phyloP scores from a whole-genome alignment of 805 yeast genomes.

The Suhomyces prunicola region DNA sequence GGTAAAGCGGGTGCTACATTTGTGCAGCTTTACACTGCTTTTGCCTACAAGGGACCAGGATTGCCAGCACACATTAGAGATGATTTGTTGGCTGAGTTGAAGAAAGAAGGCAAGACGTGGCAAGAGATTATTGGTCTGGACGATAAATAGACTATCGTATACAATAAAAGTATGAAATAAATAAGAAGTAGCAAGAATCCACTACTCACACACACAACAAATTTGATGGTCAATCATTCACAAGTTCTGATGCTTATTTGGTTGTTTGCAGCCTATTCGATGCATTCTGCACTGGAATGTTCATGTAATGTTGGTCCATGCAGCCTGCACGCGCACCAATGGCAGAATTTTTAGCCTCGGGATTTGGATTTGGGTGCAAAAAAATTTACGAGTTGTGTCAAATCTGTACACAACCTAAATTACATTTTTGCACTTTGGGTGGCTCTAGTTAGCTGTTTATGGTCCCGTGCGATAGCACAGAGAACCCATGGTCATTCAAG shows the following conservation, averaged over 20 bases:
- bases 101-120: conserved; percentile 82
- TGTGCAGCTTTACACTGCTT: conserved; percentile 82
- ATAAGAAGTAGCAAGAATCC: too few relatives aligned
- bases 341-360: not conserved
- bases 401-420: not conserved
- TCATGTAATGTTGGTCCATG: not conserved
- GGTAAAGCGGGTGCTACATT: conserved; percentile 93
- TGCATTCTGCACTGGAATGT: not conserved
- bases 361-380: not conserved
- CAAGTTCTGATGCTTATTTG: too few relatives aligned
- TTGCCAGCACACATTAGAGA: conserved; percentile 48
- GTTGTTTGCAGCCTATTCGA: not conserved
- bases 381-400: not conserved
- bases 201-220: too few relatives aligned
- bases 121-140: conserved; percentile 69
- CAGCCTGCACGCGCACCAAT: not conserved
- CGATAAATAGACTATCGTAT: not conserved
- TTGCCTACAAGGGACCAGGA: conserved; percentile 93
- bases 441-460: not conserved
- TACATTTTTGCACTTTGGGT: not conserved
- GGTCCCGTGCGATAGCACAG: not conserved
- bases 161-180: not conserved
- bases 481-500: not conserved
- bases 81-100: conserved; percentile 46
- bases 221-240: too few relatives aligned